Base-by-base conservation (phyloP, 768 basidiomycete genomes). In the Suillus weaverae region DNA sequence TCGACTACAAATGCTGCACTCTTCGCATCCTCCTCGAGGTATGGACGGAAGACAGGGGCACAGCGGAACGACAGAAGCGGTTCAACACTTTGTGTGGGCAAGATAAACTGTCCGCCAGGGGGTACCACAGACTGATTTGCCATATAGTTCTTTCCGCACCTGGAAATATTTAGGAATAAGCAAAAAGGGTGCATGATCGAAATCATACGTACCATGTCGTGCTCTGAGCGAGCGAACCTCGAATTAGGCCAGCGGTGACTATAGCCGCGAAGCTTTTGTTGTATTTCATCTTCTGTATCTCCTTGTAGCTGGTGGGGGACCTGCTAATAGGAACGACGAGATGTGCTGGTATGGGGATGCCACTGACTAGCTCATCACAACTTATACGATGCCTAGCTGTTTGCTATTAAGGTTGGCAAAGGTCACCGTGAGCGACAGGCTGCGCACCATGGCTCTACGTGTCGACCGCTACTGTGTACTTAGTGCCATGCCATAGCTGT, bases 91-190 rank as follows among this genome's bases (percentile, higher is more conserved):
- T 67, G 62, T 0, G 70, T 68, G 1, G 81, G 81, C 0, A 77
- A 62, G 10, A 75, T 74, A 63, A 85, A 85, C 60, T 80, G 75
- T 5, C 84, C 83, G 1, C 81, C 83, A 0, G 84, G 83, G 1
- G 78, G 78, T 18, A 81, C 77, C 9, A 81, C 72, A 1, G 80
- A 76, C 62, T 81, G 72, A 22, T 76, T 75, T 7, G 74, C 41
- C 76, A 80, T 80, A 70, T 74, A 85, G 67, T 84, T 79, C 71
- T 85, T 85, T 48, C 82, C 83, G 51, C 84, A 85, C 83, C 85
- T 85, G 43, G 22, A 30, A 22, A 60, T 20, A 16, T 32, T 33
- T 22, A n/a, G 20, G 5, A 20, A 50, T 32, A 20, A 57, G 36
- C 35, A 60, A 30, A 7, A 22, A 35, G 14, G 10, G 22, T 11